Base-by-base conservation (phyloP, 2,329 filamentous ascomycete species). In the Pestalotiopsis sp. region DNA sequence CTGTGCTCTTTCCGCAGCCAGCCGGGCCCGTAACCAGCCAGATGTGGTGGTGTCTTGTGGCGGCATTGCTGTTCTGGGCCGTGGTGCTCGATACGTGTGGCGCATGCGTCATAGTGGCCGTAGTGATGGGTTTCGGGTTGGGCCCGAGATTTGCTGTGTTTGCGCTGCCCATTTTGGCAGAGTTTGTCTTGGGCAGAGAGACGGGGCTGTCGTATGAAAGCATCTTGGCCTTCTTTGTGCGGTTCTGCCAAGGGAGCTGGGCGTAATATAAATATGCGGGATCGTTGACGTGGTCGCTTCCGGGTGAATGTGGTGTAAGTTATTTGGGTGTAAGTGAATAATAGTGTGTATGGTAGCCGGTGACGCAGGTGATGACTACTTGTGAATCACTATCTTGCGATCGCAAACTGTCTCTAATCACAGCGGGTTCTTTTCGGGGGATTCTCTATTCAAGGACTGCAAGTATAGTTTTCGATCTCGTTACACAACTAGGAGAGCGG, bases 1-100 rank as follows among this genome's bases (percentile, higher is more conserved):
- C 87, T 0, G 92, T 94, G 68, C 89, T 92, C 84, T 95, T 95
- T 69, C 92, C 92, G 76, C 91, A 93, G 36, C 93, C 93, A 58
- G 93, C 92, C 65, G 92, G 92, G 36, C 92, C 92, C 1, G 92
- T 94, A 65, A 95, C 89, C 69, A 95, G 85, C 91, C 92, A 95
- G 77, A 95, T 93, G 79, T 94, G 92, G 75, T 91, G 90, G 68
- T 84, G 78, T 68, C 79, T 78, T 66, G 78, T 74, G 31, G 70
- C 69, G 38, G 71, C 39, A 58, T 75, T 73, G 36, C 75, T 71
- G 59, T 74, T 75, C 65, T 73, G 75, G 36, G 77, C 71, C 36
- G 75, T 71, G 68, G 77, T 77, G 69, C 73, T 78, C 64, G 77
- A 70, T 36, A 77, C 71, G 62, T 74, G 73, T 4, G 80, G 75